A percentile compares a stretch with the other conserved stretches of the same genome.
Evolutionary conservation across 2,329 filamentous ascomycete genomes (phyloP).

Genomic region (Chaetothyriales sp.): DNA sequence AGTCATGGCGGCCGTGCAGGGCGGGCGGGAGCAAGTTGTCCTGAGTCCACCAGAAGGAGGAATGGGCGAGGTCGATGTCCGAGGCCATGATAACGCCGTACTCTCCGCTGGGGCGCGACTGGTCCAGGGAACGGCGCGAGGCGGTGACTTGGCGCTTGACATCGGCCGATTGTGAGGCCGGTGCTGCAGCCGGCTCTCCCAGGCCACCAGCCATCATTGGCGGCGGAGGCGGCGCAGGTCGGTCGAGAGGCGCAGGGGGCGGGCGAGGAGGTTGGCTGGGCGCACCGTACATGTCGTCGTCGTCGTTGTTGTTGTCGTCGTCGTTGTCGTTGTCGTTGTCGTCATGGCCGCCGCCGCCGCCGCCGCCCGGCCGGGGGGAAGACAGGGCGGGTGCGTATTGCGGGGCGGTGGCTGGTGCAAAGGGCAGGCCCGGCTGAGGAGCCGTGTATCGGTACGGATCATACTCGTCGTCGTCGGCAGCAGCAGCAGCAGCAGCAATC

Average conservation of each 20-base stretch:
- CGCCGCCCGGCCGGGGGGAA: constrained; percentile 8
- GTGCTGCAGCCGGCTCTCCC: constrained; percentile 20
- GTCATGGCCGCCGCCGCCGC: no score
- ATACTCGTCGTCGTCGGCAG: constrained; percentile 42
- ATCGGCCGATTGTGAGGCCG: constrained; percentile 54
- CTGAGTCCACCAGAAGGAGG: constrained; percentile 77
- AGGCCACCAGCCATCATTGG: not conserved
- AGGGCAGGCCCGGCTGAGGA: constrained; percentile 22
- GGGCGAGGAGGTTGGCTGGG: constrained; percentile 26
- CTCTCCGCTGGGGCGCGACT: constrained; percentile 58
- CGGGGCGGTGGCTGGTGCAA: constrained; percentile 16
- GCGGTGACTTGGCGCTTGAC: constrained; percentile 39
- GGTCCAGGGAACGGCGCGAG: constrained; percentile 57
- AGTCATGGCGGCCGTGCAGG: constrained; percentile 69
- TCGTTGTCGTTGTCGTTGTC: constrained; percentile 34
- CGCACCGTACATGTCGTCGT: constrained; percentile 35
- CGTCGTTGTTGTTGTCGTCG: constrained; percentile 32
- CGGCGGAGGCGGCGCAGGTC: constrained; percentile 30
- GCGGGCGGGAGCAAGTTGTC: constrained; percentile 65
- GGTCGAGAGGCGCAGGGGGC: constrained; percentile 34
- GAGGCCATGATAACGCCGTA: constrained; percentile 79
- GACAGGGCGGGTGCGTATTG: not conserved
- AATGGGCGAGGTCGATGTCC: constrained; percentile 64
- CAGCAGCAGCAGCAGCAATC: no score
- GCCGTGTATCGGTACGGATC: constrained; percentile 40